These are phyloP conservation scores for Calonectria honghensis DNA, from an alignment of 2,329 filamentous ascomycete genomes.

Conservation along the genomic window DNA sequence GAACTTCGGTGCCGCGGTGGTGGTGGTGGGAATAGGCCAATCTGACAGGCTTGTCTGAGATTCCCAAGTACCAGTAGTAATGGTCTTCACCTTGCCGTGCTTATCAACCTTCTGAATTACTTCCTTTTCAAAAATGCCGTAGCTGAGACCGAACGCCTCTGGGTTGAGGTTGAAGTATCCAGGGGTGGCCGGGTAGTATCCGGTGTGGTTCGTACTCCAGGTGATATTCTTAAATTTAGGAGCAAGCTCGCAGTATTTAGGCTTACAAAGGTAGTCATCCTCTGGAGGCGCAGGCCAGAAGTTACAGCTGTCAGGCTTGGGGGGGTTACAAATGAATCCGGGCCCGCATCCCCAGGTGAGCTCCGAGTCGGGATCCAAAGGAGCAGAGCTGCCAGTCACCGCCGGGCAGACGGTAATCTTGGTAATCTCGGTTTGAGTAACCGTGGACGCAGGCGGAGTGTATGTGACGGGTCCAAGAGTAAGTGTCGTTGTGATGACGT, in stretches of 20 bases:
- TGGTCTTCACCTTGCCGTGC: constrained; percentile 63
- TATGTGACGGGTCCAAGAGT: constrained; percentile 55
- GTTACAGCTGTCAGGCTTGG: constrained; percentile 69
- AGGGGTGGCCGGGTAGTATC: constrained; percentile 69
- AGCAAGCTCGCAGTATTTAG: constrained; percentile 65
- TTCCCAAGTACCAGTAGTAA: constrained; percentile 73
- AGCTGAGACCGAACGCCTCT: constrained; percentile 76
- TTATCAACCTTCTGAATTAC: constrained; percentile 60
- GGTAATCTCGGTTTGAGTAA: constrained; percentile 55
- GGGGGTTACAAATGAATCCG: constrained; percentile 72
- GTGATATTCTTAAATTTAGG: constrained; percentile 59
- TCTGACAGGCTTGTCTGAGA: constrained; percentile 69
- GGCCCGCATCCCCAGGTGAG: constrained; percentile 73
- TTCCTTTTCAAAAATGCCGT: constrained; percentile 75
- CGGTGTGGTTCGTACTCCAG: constrained; percentile 68
- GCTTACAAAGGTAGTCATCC: constrained; percentile 68
- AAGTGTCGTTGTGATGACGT: constrained; percentile 56
- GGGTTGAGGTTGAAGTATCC: constrained; percentile 81
- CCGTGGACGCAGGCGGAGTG: constrained; percentile 54
- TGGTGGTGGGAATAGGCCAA: constrained; percentile 52
- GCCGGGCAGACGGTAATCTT: constrained; percentile 65
- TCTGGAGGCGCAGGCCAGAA: constrained; percentile 69
- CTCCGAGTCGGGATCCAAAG: constrained; percentile 62
- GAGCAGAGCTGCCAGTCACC: constrained; percentile 62
- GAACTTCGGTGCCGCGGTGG: constrained; percentile 35